Evolutionary conservation across 2,329 filamentous ascomycete species (phyloP).

Genomic region (Laburnicola sp.): DNA sequence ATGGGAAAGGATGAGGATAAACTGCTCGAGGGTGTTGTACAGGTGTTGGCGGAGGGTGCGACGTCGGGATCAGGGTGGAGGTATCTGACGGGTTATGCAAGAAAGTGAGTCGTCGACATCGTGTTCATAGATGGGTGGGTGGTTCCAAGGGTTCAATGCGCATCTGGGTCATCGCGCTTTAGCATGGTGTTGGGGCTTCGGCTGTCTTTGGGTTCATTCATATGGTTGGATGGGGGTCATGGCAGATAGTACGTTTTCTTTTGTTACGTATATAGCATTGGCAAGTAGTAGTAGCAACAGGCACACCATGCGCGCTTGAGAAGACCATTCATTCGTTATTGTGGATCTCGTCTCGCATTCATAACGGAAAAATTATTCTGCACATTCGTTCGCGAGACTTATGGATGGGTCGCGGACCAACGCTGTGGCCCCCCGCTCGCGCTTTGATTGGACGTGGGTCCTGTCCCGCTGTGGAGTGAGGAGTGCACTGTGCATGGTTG

Average conservation of each 20-base stretch:
- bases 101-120: slow-evolving; percentile 33
- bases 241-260: too few species aligned
- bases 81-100: slow-evolving; percentile 58
- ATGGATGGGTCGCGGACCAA: background rate
- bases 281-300: too few species aligned
- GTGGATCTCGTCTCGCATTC: too few species aligned
- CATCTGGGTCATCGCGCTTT: slow-evolving; percentile 13
- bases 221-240: background rate
- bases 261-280: too few species aligned
- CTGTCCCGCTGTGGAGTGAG: background rate
- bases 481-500: too few species aligned
- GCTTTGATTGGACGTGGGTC: background rate
- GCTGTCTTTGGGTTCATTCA: background rate
- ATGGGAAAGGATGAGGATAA: slow-evolving; percentile 67
- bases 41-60: slow-evolving; percentile 63
- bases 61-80: slow-evolving; percentile 62
- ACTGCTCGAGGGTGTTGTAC: slow-evolving; percentile 59
- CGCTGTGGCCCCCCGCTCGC: background rate
- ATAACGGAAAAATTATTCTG: too few species aligned
- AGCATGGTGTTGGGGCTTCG: slow-evolving; percentile 27
- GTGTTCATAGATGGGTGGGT: slow-evolving; percentile 13
- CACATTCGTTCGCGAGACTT: too few species aligned
- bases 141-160: background rate
- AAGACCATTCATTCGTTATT: too few species aligned
- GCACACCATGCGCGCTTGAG: too few species aligned